phyloP scores from a whole-genome alignment of 805 yeast genomes.

The Wickerhamiella alocasiicola region DNA sequence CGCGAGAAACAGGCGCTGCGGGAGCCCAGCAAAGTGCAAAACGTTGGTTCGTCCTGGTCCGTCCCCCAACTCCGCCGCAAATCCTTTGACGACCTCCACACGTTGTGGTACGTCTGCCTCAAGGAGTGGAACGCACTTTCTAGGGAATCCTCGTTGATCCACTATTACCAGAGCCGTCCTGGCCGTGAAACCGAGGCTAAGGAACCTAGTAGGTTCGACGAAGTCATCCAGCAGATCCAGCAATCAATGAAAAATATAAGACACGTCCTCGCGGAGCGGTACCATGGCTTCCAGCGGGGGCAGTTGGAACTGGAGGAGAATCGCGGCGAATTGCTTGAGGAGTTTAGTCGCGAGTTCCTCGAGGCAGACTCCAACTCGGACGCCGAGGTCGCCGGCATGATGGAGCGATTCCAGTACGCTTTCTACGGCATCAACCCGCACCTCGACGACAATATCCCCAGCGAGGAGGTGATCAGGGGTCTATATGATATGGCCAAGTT shows the following conservation, averaged over 20 bases:
- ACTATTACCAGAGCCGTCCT: constrained; percentile 24
- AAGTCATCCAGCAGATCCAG: constrained; percentile 35
- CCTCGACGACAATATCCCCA: constrained; percentile 45
- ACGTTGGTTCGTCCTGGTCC: constrained; percentile 62
- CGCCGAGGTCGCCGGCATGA: constrained; percentile 48
- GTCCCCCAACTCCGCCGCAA: constrained; percentile 82
- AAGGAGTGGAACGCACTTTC: constrained; percentile 70
- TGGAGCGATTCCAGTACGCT: constrained; percentile 70
- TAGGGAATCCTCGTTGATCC: constrained; percentile 58
- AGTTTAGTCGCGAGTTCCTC: constrained; percentile 48
- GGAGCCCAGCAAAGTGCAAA: constrained; percentile 34
- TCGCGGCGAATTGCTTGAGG: constrained; percentile 39
- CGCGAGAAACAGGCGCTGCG: constrained; percentile 50
- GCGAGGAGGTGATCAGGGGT: constrained; percentile 52
- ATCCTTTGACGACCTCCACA: constrained; percentile 82
- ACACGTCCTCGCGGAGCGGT: constrained; percentile 79
- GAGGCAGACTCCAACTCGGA: constrained; percentile 42
- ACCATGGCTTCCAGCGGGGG: constrained; percentile 53
- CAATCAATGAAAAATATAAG: constrained; percentile 68
- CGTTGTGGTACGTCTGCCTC: constrained; percentile 77
- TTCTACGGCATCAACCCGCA: constrained; percentile 74
- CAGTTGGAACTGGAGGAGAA: constrained; percentile 29
- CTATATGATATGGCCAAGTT: constrained; percentile 55
- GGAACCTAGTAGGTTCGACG: constrained; percentile 22
- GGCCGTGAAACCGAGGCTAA: constrained; percentile 16